These are phyloP conservation scores for Grosmannia serpens DNA, from an alignment of 2,329 filamentous ascomycete species.

Conservation along the genomic window DNA sequence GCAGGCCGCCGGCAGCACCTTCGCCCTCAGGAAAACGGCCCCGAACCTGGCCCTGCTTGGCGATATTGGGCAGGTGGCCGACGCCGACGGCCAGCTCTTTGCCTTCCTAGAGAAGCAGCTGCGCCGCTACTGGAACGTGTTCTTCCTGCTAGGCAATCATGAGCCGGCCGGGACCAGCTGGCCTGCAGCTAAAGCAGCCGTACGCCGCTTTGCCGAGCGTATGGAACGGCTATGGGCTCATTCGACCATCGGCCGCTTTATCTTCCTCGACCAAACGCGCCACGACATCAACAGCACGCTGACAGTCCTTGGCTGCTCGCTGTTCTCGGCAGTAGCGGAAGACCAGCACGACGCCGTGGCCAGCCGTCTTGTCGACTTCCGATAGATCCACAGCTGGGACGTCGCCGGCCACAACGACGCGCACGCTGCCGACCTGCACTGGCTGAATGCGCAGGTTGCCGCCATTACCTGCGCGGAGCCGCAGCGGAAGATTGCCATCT, in stretches of 20 bases:
- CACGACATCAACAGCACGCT: constrained; percentile 16
- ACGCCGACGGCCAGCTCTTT: constrained; percentile 26
- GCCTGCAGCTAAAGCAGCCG: constrained; percentile 16
- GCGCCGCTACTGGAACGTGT: constrained; percentile 32
- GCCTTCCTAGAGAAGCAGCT: constrained; percentile 37
- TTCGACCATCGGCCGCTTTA: constrained; percentile 22
- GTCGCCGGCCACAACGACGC: constrained; percentile 23
- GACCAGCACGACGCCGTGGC: background rate
- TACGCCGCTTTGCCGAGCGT: constrained; percentile 22
- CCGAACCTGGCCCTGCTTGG: constrained; percentile 44
- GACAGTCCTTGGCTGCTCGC: constrained; percentile 24
- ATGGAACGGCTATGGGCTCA: constrained; percentile 3
- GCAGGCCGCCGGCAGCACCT: constrained; percentile 29
- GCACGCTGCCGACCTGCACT: constrained; percentile 27
- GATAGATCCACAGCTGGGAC: constrained; percentile 18
- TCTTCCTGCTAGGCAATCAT: constrained; percentile 45
- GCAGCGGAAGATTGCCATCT: constrained; percentile 21
- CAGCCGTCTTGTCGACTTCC: constrained; percentile 1
- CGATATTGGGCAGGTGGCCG: constrained; percentile 36
- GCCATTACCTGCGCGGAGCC: constrained; percentile 13
- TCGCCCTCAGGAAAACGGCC: constrained; percentile 26
- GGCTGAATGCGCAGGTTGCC: constrained; percentile 29
- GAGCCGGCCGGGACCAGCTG: constrained; percentile 36
- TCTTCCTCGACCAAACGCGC: constrained; percentile 24
- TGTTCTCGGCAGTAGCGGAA: constrained; percentile 29